phyloP scores from a whole-genome alignment of 331 rosid species.

The Saraca asoca region DNA sequence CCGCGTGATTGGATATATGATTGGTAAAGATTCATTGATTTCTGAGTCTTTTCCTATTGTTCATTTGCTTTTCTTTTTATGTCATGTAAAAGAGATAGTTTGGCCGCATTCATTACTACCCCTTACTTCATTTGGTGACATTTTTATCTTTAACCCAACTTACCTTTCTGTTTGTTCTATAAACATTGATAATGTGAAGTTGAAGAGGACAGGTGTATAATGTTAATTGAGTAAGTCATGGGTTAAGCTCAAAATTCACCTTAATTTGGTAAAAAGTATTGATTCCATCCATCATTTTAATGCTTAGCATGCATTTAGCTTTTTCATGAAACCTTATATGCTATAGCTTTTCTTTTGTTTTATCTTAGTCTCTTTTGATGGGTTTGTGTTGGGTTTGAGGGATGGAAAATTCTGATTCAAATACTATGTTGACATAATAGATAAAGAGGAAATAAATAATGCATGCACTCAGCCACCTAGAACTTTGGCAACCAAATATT shows the following conservation, averaged over 20 bases:
- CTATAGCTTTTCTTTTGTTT: not conserved
- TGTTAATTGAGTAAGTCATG: too few relatives aligned
- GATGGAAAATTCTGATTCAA: not conserved
- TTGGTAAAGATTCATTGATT: constrained; percentile 56
- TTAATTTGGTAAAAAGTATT: not conserved
- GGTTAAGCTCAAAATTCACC: too few relatives aligned
- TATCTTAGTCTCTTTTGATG: not conserved
- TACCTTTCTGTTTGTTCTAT: not conserved
- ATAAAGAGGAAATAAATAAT: not conserved
- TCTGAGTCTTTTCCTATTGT: not conserved
- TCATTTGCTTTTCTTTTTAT: constrained; percentile 25
- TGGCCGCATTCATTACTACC: too few relatives aligned
- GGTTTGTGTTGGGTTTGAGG: too few relatives aligned
- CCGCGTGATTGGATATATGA: constrained; percentile 80
- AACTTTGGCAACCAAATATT: too few relatives aligned
- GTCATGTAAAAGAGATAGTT: not conserved
- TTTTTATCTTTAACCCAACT: not conserved
- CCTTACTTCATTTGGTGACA: not conserved
- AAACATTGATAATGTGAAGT: not conserved
- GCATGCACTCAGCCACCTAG: not conserved
- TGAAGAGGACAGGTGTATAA: not conserved
- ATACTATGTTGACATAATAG: not conserved
- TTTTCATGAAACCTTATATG: not conserved
- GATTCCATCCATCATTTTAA: not conserved
- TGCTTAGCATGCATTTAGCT: not conserved